Evolutionary conservation across 768 basidiomycete genomes (phyloP).

Genomic region (Suillus paluster): DNA sequence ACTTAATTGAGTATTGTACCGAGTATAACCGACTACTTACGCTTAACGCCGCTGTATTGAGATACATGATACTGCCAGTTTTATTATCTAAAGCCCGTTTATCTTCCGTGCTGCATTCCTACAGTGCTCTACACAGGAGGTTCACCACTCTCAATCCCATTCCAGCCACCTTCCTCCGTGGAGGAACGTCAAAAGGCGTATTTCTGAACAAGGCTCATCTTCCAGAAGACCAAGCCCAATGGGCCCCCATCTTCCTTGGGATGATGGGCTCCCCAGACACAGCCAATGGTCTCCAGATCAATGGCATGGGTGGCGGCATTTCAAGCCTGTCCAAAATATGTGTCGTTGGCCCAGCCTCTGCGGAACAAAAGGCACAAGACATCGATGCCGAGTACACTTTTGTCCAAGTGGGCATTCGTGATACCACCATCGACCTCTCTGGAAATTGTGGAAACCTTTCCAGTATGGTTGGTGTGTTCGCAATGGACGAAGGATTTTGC

Average conservation of each 20-base stretch:
- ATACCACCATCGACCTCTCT: conserved; percentile 63
- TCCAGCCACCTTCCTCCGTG: conserved; percentile 56
- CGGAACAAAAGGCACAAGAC: conserved; percentile 43
- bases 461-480: conserved; percentile 74
- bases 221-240: conserved; percentile 52
- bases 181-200: conserved; percentile 80
- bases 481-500: conserved; percentile 66
- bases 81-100: not conserved
- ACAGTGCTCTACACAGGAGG: not conserved
- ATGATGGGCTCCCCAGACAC: conserved; percentile 86
- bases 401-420: conserved; percentile 63
- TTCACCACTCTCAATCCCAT: conserved; percentile 11
- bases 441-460: conserved; percentile 82
- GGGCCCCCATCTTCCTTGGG: conserved; percentile 66
- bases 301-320: conserved; percentile 83
- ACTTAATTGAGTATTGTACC: too few relatives aligned
- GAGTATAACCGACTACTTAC: too few relatives aligned
- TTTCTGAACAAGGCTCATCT: conserved; percentile 61
- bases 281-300: conserved; percentile 66
- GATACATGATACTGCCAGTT: too few relatives aligned
- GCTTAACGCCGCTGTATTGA: too few relatives aligned
- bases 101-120: not conserved
- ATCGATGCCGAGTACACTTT: conserved; percentile 77
- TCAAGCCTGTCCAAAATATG: conserved; percentile 78
- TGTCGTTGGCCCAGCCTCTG: conserved; percentile 58